Evolutionary conservation across 2,329 filamentous ascomycete species (phyloP).

Genomic region (Exophiala sp.): DNA sequence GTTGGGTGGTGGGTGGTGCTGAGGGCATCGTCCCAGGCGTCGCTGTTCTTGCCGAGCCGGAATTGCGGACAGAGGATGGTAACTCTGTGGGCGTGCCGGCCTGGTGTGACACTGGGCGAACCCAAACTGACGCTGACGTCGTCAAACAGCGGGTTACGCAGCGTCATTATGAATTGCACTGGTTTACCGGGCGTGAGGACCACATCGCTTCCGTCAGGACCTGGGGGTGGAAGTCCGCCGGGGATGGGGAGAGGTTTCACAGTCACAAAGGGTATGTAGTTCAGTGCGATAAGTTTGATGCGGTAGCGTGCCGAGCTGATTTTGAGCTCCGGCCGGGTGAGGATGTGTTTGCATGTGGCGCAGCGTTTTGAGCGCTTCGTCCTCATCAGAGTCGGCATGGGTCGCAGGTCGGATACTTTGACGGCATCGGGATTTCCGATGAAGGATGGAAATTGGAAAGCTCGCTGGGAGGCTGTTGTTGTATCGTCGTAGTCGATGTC

Average conservation of each 20-base stretch:
- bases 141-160: conserved; percentile 93
- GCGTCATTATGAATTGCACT: conserved; percentile 77
- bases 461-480: conserved; percentile 19
- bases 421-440: conserved; percentile 41
- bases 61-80: conserved; percentile 94
- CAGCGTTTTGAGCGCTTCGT: conserved; percentile 94
- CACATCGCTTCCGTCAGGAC: conserved; percentile 36
- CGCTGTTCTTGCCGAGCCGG: conserved; percentile 88
- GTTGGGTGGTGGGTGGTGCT: conserved; percentile 37
- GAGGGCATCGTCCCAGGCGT: conserved; percentile 86
- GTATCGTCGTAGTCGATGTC: conserved; percentile 21
- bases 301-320: conserved; percentile 83
- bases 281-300: conserved; percentile 81
- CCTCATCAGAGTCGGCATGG: conserved; percentile 73
- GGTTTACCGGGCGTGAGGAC: conserved; percentile 46
- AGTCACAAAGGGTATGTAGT: conserved; percentile 77
- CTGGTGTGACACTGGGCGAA: conserved; percentile 72
- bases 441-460: conserved; percentile 48
- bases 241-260: conserved; percentile 49
- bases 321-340: conserved; percentile 89
- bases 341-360: conserved; percentile 85
- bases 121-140: conserved; percentile 79
- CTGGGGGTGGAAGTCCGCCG: conserved; percentile 28
- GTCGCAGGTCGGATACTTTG: conserved; percentile 70
- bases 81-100: conserved; percentile 68